Evolutionary conservation across 1,139 yeast species (phyloP).

Genomic region (Candida labiduridarum): DNA sequence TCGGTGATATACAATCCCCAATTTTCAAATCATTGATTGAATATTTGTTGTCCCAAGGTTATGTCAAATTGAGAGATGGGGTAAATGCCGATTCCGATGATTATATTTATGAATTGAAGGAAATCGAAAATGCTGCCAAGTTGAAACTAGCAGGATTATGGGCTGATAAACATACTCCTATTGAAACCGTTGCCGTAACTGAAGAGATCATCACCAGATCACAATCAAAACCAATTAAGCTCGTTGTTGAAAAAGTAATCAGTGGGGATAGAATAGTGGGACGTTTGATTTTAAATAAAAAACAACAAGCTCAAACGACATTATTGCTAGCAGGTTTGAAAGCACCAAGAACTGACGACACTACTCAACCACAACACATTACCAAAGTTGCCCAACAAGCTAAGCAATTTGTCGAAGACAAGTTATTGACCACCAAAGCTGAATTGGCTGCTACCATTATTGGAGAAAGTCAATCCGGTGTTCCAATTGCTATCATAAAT

Average conservation of each 20-base stretch:
- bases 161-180: slow-evolving; percentile 29
- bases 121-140: slow-evolving; percentile 53
- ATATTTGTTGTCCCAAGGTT: slow-evolving; percentile 59
- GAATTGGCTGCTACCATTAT: slow-evolving; percentile 54
- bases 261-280: slow-evolving; percentile 75
- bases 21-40: slow-evolving; percentile 62
- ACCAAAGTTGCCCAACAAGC: slow-evolving; percentile 71
- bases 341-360: slow-evolving; percentile 66
- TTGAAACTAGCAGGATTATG: slow-evolving; percentile 57
- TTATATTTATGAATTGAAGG: slow-evolving; percentile 24
- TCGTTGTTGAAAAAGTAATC: slow-evolving; percentile 74
- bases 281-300: slow-evolving; percentile 50
- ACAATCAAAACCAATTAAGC: slow-evolving; percentile 43
- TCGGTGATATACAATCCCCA: slow-evolving; percentile 73
- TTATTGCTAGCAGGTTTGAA: slow-evolving; percentile 74
- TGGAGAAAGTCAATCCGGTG: slow-evolving; percentile 63
- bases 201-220: slow-evolving; percentile 41
- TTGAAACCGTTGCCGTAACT: slow-evolving; percentile 35
- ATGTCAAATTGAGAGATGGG: slow-evolving; percentile 64
- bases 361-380: slow-evolving; percentile 39
- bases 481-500: slow-evolving; percentile 62
- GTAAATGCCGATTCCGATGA: slow-evolving; percentile 39
- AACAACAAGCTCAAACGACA: slow-evolving; percentile 53
- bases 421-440: slow-evolving; percentile 63
- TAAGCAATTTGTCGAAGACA: slow-evolving; percentile 64